These are phyloP conservation scores for Pilaira anomala DNA, from an alignment of 192 early-diverging fungal genomes.

Conservation along the genomic window DNA sequence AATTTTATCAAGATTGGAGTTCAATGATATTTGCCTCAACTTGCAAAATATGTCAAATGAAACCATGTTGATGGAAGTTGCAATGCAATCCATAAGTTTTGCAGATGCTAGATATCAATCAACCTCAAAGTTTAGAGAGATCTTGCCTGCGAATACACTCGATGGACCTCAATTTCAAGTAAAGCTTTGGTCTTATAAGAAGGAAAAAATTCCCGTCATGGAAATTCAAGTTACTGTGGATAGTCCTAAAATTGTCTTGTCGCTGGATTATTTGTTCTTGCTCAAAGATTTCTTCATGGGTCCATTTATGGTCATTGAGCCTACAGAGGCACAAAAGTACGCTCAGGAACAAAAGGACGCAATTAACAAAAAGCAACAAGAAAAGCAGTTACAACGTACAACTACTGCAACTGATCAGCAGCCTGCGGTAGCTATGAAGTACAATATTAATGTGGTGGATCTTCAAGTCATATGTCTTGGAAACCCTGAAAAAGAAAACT, in stretches of 20 bases:
- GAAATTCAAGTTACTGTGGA: slow-evolving; percentile 62
- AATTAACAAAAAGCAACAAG: background rate
- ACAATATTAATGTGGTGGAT: slow-evolving; percentile 68
- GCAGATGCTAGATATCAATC: slow-evolving; percentile 62
- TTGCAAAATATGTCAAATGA: slow-evolving; percentile 44
- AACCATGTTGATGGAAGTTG: slow-evolving; percentile 58
- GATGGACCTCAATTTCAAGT: slow-evolving; percentile 55
- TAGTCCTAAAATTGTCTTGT: slow-evolving; percentile 65
- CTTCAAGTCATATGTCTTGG: slow-evolving; percentile 71
- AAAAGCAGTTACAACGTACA: background rate
- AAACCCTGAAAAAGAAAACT: slow-evolving; percentile 49
- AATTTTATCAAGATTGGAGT: slow-evolving; percentile 18
- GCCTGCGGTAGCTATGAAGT: background rate
- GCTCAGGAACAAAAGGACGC: slow-evolving; percentile 16
- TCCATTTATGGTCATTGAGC: slow-evolving; percentile 37
- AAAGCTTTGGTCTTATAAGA: slow-evolving; percentile 14
- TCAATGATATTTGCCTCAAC: slow-evolving; percentile 40
- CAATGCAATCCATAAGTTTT: slow-evolving; percentile 56
- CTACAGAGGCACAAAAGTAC: slow-evolving; percentile 29
- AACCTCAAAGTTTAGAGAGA: slow-evolving; percentile 65
- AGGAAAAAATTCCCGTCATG: slow-evolving; percentile 40
- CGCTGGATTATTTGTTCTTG: slow-evolving; percentile 69
- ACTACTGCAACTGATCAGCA: background rate
- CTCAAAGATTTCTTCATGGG: slow-evolving; percentile 67
- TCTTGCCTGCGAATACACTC: slow-evolving; percentile 48